These are phyloP conservation scores for Trichomonascaceae sp. DNA, from an alignment of 1,139 yeast species.

Conservation along the genomic window DNA sequence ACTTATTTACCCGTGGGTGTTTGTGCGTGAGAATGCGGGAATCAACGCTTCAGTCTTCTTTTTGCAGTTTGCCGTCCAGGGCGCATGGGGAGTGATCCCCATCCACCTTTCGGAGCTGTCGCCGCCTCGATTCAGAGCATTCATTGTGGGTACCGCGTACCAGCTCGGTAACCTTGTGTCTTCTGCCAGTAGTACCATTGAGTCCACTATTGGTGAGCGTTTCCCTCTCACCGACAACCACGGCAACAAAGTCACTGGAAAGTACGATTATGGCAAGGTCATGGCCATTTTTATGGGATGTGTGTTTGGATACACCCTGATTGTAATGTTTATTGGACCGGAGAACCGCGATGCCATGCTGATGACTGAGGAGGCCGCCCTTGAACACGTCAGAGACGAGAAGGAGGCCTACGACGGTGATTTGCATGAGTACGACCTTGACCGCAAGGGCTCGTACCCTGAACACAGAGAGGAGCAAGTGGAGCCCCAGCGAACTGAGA, in stretches of 20 bases:
- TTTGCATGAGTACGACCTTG: conserved; percentile 3
- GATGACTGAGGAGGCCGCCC: conserved; percentile 6
- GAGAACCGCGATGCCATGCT: conserved; percentile 40
- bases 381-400: neutral
- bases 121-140: conserved; percentile 64
- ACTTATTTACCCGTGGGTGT: conserved; percentile 64
- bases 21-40: conserved; percentile 33
- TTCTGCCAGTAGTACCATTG: conserved; percentile 75
- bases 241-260: conserved; percentile 21
- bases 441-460: conserved; percentile 1
- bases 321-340: conserved; percentile 58
- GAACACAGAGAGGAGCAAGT: conserved; percentile 1
- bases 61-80: conserved; percentile 71
- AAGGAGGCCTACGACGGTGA: conserved; percentile 1
- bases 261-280: conserved; percentile 45
- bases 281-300: conserved; percentile 79
- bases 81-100: conserved; percentile 83
- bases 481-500: no score
- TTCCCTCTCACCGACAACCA: conserved; percentile 37
- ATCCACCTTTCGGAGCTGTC: conserved; percentile 65
- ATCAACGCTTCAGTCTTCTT: conserved; percentile 70
- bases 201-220: conserved; percentile 55
- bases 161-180: conserved; percentile 79
- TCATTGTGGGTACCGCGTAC: conserved; percentile 62
- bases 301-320: conserved; percentile 49